Evolutionary conservation across 352 stramenopile genomes (phyloP), one percentile per base, ranked within the genome.

Genomic region (Phytophthora hybrid): DNA sequence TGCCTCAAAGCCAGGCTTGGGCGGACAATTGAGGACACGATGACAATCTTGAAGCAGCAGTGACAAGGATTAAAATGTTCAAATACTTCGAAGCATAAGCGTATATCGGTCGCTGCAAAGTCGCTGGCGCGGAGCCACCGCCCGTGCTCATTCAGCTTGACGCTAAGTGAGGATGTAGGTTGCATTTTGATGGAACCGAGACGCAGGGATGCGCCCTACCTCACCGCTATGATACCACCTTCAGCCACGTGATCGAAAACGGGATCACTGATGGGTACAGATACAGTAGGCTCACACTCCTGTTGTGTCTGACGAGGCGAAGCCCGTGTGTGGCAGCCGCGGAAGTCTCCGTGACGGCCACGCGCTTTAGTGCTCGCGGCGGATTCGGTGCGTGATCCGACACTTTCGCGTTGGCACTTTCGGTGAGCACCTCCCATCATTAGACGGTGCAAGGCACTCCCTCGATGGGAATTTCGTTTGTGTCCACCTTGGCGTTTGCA

Each of bases 381-480:
- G 14, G 37, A 46, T 51, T 19, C 31, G 18, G 19, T 52, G 32
- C 39, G 18, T 7, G 31, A 47, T 66, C 31, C 21, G 60, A 29
- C 61, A 55, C 44, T 71, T 71, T 64, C 53, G 67, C 67, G 49
- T 57, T 31, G 49, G 26, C 26, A 53, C 37, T 72, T 61, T 66
- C 49, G 58, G 44, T 63, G 44, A 31, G 18, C 14, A 46, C 4
- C 19, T 56, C 37, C 53, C 39, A 53, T 65, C 58, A 62, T 21
- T 56, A 54, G 44, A 69, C n/a, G 32, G 26, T 72, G 52, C 57
- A 57, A 34, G 26, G 14, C 10, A 7, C 11, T 55, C 54, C 39
- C 32, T 57, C 9, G 21, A 21, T 29, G 44, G 37, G 64, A 80
- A 77, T 77, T 77, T 77, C 69, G 26, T 79, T 79, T 79, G 72